Conservation (phyloP, 306 rosid species). For the Spatholobus suberectus region DNA sequence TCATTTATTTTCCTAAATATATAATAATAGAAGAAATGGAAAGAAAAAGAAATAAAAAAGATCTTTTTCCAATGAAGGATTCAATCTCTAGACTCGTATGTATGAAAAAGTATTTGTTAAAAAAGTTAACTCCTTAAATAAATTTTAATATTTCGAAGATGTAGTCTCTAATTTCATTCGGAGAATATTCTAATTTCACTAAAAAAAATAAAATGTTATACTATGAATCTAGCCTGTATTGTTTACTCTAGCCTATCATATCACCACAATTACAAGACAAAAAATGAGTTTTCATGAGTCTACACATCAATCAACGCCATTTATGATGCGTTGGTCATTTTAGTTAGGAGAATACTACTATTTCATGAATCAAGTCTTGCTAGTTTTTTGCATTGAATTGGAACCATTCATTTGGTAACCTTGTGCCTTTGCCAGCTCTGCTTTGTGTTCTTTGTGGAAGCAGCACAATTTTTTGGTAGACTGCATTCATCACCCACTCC, state of each 20-base stretch:
- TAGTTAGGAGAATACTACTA: background rate
- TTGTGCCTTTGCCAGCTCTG: slow-evolving; percentile 7
- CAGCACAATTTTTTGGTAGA: slow-evolving; percentile 3
- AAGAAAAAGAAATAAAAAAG: too few species aligned
- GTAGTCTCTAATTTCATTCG: too few species aligned
- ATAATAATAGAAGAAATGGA: too few species aligned
- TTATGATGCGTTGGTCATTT: background rate
- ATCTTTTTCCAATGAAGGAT: too few species aligned
- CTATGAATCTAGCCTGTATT: too few species aligned
- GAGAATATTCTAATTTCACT: too few species aligned
- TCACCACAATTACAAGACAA: background rate
- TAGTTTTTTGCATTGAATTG: slow-evolving; percentile 13
- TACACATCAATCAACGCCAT: background rate
- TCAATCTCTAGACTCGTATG: too few species aligned
- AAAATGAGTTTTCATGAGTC: background rate
- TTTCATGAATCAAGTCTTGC: background rate
- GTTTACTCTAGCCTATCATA: background rate
- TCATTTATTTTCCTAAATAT: too few species aligned
- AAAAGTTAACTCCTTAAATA: too few species aligned
- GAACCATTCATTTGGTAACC: slow-evolving; percentile 30
- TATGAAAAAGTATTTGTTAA: too few species aligned
- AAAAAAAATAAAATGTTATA: too few species aligned
- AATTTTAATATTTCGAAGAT: too few species aligned
- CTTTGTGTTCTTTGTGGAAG: slow-evolving; percentile 9
- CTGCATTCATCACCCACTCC: background rate